Conservation (phyloP, 2,329 filamentous ascomycete species). For the Aspergillus sp. region DNA sequence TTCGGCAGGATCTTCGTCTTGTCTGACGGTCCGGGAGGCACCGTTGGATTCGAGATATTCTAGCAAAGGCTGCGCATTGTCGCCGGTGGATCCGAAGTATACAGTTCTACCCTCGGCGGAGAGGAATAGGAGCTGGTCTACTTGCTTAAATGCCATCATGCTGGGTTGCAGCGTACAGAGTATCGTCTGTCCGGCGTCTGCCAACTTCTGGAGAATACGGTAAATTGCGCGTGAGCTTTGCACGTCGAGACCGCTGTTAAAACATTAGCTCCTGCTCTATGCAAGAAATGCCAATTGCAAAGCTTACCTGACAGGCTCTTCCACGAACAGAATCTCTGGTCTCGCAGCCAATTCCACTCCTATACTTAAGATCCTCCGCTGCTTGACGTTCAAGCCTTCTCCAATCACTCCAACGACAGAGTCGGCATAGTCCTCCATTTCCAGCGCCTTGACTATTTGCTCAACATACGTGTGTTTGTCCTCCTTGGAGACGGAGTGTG, state of each 20-base stretch:
- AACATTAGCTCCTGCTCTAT: not conserved
- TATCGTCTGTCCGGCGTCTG: slow-evolving; percentile 82
- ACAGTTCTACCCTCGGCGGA: slow-evolving; percentile 66
- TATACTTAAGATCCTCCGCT: slow-evolving; percentile 76
- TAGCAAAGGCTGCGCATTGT: slow-evolving; percentile 57
- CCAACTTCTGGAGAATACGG: slow-evolving; percentile 79
- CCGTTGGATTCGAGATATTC: slow-evolving; percentile 67
- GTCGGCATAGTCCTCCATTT: slow-evolving; percentile 86
- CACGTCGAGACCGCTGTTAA: slow-evolving; percentile 74
- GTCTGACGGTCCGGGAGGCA: slow-evolving; percentile 54
- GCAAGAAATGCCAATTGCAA: not conserved
- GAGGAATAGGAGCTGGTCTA: slow-evolving; percentile 64
- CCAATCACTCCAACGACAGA: slow-evolving; percentile 85
- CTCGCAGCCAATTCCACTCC: slow-evolving; percentile 92
- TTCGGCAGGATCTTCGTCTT: slow-evolving; percentile 70
- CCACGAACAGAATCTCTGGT: slow-evolving; percentile 82
- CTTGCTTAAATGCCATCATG: slow-evolving; percentile 86
- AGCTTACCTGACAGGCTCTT: slow-evolving; percentile 74
- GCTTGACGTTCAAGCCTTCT: slow-evolving; percentile 67
- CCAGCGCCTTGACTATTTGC: slow-evolving; percentile 81
- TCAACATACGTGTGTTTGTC: slow-evolving; percentile 87
- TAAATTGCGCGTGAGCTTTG: slow-evolving; percentile 91
- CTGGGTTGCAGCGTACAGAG: slow-evolving; percentile 93
- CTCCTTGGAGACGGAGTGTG: slow-evolving; percentile 64
- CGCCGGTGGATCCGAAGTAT: slow-evolving; percentile 67